phyloP scores from a whole-genome alignment of 75 land plant genomes.

The Adiantum capillusveneris region DNA sequence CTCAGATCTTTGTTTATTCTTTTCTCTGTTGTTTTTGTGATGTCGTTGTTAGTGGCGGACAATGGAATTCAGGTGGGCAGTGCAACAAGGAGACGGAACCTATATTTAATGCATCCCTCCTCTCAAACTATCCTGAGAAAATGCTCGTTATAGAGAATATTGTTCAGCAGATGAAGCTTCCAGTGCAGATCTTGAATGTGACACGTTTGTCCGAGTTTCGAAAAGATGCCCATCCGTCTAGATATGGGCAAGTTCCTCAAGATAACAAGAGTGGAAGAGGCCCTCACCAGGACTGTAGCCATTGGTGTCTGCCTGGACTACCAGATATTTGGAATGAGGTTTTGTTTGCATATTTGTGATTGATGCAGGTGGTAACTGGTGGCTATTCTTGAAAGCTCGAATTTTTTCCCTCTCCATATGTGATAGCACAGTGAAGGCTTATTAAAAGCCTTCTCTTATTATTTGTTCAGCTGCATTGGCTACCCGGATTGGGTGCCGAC shows the following conservation, averaged over 20 bases:
- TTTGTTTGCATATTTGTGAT: conserved; percentile 21
- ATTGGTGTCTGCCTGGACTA: conserved; percentile 86
- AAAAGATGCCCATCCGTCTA: conserved; percentile 75
- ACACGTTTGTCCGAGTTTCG: conserved; percentile 62
- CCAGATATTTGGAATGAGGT: conserved; percentile 83
- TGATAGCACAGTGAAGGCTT: too few relatives aligned
- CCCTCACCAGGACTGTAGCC: conserved; percentile 66
- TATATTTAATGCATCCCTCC: conserved; percentile 22
- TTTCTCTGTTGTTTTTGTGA: background rate
- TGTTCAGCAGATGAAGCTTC: conserved; percentile 45
- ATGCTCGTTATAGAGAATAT: conserved; percentile 63
- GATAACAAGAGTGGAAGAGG: background rate
- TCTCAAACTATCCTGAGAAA: conserved; percentile 49
- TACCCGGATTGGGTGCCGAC: too few relatives aligned
- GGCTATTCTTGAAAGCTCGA: too few relatives aligned
- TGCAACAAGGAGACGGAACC: conserved; percentile 65
- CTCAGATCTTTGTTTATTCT: too few relatives aligned
- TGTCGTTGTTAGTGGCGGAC: conserved; percentile 49
- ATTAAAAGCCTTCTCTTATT: too few relatives aligned
- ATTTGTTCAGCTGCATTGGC: too few relatives aligned
- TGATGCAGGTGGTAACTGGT: too few relatives aligned
- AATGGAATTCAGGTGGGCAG: conserved; percentile 78
- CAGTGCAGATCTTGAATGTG: conserved; percentile 59
- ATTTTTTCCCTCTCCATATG: too few relatives aligned
- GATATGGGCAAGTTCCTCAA: conserved; percentile 23